Evolutionary conservation across 345 rosid species (phyloP).

Genomic region (Lagerstroemia speciosa): DNA sequence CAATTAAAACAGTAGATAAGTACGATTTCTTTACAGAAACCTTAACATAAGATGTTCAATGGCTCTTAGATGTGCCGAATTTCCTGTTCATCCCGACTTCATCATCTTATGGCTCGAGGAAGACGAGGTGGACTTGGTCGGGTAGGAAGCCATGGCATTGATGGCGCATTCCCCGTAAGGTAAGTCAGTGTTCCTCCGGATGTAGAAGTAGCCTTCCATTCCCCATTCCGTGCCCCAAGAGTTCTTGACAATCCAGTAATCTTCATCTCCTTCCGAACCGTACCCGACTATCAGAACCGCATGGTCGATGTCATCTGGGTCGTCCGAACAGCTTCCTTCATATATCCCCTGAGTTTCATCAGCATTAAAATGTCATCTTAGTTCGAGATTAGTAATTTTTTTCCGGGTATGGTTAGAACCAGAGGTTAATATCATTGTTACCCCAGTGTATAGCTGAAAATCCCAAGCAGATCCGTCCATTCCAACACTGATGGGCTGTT

Average conservation of each 20-base stretch:
- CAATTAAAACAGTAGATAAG: background rate
- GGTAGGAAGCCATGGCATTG: slow-evolving; percentile 61
- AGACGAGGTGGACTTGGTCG: slow-evolving; percentile 41
- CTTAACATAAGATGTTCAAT: no score
- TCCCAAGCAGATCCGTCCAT: slow-evolving; percentile 62
- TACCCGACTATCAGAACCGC: slow-evolving; percentile 69
- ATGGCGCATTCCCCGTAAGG: slow-evolving; percentile 49
- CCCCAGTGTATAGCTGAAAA: slow-evolving; percentile 66
- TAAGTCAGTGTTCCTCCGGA: slow-evolving; percentile 30
- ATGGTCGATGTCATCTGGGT: slow-evolving; percentile 64
- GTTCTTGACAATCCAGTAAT: slow-evolving; percentile 76
- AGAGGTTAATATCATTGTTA: slow-evolving; percentile 14
- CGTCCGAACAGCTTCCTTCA: slow-evolving; percentile 39
- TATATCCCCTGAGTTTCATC: slow-evolving; percentile 38
- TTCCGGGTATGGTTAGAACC: background rate
- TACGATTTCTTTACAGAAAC: no score
- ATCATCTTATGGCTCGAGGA: slow-evolving; percentile 10
- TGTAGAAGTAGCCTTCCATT: slow-evolving; percentile 38
- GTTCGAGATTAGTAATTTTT: background rate
- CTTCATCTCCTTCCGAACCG: slow-evolving; percentile 45
- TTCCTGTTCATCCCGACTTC: background rate
- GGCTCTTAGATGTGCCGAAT: background rate
- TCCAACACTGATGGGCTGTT: slow-evolving; percentile 70
- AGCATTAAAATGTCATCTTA: background rate
- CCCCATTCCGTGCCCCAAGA: slow-evolving; percentile 84